Conservation (phyloP, 2,329 filamentous ascomycete genomes). For the Colletotrichum sublineola region DNA sequence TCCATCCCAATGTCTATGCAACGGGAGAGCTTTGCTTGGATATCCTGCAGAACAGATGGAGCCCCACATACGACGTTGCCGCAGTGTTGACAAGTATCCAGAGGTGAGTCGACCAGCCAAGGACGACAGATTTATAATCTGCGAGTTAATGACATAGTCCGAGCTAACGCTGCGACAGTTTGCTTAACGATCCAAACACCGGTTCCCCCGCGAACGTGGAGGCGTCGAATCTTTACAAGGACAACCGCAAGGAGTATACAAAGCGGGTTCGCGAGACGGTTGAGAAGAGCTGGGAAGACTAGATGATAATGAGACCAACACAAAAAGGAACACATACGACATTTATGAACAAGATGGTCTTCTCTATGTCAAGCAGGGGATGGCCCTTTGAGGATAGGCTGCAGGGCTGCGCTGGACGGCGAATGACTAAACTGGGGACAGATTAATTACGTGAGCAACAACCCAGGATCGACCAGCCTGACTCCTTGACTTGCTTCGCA, state of each 20-base stretch:
- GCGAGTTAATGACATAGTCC: not conserved
- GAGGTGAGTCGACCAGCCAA: conserved; percentile 69
- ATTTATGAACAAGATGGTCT: conserved; percentile 31
- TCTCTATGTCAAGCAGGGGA: conserved; percentile 19
- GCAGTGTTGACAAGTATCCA: conserved; percentile 98
- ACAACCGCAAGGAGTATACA: conserved; percentile 95
- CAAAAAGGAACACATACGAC: conserved; percentile 32
- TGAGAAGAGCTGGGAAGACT: conserved; percentile 99
- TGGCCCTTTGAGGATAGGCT: not conserved
- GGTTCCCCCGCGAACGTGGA: conserved; percentile 98
- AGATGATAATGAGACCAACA: conserved; percentile 42
- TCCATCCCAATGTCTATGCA: conserved; percentile 98
- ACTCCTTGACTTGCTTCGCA: conserved; percentile 29
- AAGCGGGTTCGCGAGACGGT: conserved; percentile 97
- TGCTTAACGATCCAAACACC: conserved; percentile 98
- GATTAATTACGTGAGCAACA: conserved; percentile 7
- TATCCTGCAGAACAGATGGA: conserved; percentile 98
- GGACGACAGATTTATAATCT: not conserved
- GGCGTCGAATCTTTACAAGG: conserved; percentile 97
- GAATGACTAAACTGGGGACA: conserved; percentile 3
- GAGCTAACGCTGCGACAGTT: conserved; percentile 63
- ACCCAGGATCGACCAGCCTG: conserved; percentile 18
- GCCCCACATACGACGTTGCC: conserved; percentile 97
- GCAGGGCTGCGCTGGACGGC: conserved; percentile 25
- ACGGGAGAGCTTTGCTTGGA: conserved; percentile 97